Evolutionary conservation across 2,329 filamentous ascomycete species (phyloP), one percentile per base, ranked within the genome.

Genomic region (Nigrospora oryzae): DNA sequence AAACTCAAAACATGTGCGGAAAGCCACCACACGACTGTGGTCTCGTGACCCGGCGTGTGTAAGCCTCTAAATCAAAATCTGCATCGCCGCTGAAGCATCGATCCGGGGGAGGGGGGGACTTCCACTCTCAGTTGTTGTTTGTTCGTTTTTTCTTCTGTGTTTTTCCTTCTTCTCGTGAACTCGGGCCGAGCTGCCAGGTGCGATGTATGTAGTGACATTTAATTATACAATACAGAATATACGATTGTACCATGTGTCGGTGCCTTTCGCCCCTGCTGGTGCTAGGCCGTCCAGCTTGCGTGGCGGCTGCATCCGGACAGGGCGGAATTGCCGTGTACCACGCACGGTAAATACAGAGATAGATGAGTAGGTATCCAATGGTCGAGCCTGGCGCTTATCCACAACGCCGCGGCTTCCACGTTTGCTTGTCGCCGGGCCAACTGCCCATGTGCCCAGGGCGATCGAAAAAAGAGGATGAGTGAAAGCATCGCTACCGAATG

Each of bases 141-240:
- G 19, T 23, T 23, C 6, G 4, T 23, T 28, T 28, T 36, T 16
- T 36, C 34, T 36, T 36, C 11, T 11, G 7, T 36, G 14, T 2
- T 36, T 36, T 36, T 36, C 16, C 34, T 36, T 36, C 34, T 36
- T 36, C 34, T 16, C 23, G 7, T 28, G 10, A 28, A 28, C 23
- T 28, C 23, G 23, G 23, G 23, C 23, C 23, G 23, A 28, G 23
- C 23, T 28, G 23, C 23, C 23, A 28, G 23, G 23, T 6, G 23
- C 2, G 23, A 28, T 28, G 23, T 28, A 28, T 28, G 33, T 36
- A 36, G 36, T 19, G 28, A 33, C 35, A 42, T 42, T 42, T 42
- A 46, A 46, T 46, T 46, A 46, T 42, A 46, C 39, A 46, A 42
- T 46, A 46, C 34, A 42, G 38, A 46, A 42, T 37, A 36, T 46